Percentiles rank a stretch among this genome's conserved stretches.
These are phyloP conservation scores for Stylonectria norvegica DNA, from an alignment of 2,329 filamentous ascomycete species.

Conservation along the genomic window DNA sequence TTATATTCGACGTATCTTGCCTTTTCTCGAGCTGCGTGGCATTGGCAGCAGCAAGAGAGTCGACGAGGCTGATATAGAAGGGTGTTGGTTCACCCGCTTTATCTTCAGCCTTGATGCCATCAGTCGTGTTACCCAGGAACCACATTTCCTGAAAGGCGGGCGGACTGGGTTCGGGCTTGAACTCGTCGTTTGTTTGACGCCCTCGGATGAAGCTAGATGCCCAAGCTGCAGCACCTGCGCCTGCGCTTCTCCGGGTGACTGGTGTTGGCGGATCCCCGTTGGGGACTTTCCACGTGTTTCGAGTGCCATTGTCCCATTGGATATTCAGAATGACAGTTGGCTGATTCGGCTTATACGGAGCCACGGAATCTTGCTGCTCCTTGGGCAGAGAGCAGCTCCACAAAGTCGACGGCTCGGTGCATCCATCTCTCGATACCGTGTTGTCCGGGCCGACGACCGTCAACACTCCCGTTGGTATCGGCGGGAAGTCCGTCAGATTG, in stretches of 20 bases:
- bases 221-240: slow-evolving; percentile 21
- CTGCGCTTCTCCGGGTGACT: slow-evolving; percentile 24
- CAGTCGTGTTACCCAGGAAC: slow-evolving; percentile 84
- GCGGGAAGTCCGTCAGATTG: slow-evolving; percentile 81
- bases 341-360: slow-evolving; percentile 62
- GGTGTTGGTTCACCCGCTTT: slow-evolving; percentile 86
- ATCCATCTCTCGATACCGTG: slow-evolving; percentile 60
- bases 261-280: slow-evolving; percentile 34
- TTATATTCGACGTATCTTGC: slow-evolving; percentile 21
- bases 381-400: slow-evolving; percentile 88
- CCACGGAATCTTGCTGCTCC: slow-evolving; percentile 63
- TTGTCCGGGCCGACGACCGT: slow-evolving; percentile 74
- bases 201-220: slow-evolving; percentile 22
- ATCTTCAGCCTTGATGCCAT: slow-evolving; percentile 59
- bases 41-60: slow-evolving; percentile 38
- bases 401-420: slow-evolving; percentile 66
- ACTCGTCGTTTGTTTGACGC: slow-evolving; percentile 21
- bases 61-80: slow-evolving; percentile 76
- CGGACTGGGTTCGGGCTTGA: slow-evolving; percentile 53
- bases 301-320: slow-evolving; percentile 61
- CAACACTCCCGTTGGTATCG: slow-evolving; percentile 78
- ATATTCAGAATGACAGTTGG: slow-evolving; percentile 82
- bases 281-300: slow-evolving; percentile 47
- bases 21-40: slow-evolving; percentile 17
- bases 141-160: slow-evolving; percentile 67